phyloP scores from a whole-genome alignment of 352 stramenopile genomes.

The Phytophthora megakarya region DNA sequence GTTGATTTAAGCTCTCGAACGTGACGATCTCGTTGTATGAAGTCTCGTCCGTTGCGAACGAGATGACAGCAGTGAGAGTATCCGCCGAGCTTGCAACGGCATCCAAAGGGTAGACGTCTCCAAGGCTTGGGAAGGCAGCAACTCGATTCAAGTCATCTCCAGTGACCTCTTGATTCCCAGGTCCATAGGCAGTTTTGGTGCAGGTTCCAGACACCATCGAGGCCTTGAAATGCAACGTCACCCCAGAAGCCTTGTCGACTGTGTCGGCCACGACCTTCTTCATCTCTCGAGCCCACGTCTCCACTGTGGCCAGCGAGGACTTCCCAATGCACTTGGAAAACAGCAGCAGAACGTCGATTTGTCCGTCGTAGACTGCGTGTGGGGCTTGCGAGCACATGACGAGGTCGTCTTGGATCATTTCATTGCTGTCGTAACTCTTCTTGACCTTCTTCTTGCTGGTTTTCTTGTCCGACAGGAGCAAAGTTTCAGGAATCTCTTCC shows the following conservation, averaged over 20 bases:
- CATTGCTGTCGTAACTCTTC: conserved; percentile 16
- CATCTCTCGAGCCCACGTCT: conserved; percentile 45
- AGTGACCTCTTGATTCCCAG: conserved; percentile 13
- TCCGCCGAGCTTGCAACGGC: conserved; percentile 8
- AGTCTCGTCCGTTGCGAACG: conserved; percentile 40
- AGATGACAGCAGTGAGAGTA: conserved; percentile 38
- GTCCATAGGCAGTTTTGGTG: conserved; percentile 7
- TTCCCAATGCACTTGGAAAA: conserved; percentile 64
- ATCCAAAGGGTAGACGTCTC: conserved; percentile 30
- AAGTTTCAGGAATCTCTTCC: conserved; percentile 11
- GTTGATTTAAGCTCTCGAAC: conserved; percentile 34
- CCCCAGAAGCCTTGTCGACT: neutral
- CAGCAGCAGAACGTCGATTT: conserved; percentile 49
- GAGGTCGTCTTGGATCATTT: conserved; percentile 20
- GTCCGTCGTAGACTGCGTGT: conserved; percentile 17
- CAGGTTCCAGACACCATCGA: conserved; percentile 45
- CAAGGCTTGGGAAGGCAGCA: conserved; percentile 32
- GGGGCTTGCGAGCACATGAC: conserved; percentile 24
- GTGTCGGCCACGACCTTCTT: conserved; percentile 23
- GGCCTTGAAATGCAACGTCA: conserved; percentile 35
- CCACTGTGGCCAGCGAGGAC: conserved; percentile 36
- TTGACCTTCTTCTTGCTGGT: conserved; percentile 25
- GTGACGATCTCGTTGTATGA: conserved; percentile 42
- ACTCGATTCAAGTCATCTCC: conserved; percentile 32
- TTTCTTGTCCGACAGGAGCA: conserved; percentile 26